Conservation (phyloP, 129 eudicot genomes). For the Smallanthus sonchifolius region DNA sequence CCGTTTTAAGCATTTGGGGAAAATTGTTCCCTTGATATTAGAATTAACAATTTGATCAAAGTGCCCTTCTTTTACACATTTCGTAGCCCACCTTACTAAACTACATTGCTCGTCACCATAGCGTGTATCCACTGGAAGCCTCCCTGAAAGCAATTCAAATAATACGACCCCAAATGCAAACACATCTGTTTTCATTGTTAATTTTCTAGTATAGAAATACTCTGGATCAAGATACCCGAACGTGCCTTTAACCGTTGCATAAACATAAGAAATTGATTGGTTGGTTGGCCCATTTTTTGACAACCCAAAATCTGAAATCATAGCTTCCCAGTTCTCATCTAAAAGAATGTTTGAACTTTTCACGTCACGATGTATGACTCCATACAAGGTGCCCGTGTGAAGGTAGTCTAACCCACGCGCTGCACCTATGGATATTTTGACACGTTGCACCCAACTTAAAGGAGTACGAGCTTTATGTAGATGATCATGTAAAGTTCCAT, state of each 20-base stretch:
- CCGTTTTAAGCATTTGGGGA: not conserved
- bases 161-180: conserved; percentile 24
- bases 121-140: conserved; percentile 16
- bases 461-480: not conserved
- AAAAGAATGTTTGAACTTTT: conserved; percentile 21
- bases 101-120: conserved; percentile 8
- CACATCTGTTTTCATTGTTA: conserved; percentile 25
- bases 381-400: not conserved
- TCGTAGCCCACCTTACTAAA: conserved; percentile 23
- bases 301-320: conserved; percentile 21
- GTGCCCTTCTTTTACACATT: conserved; percentile 11
- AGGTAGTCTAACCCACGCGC: conserved; percentile 13
- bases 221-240: conserved; percentile 28
- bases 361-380: conserved; percentile 15
- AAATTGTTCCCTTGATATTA: conserved; percentile 9
- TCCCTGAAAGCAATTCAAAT: conserved; percentile 22
- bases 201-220: not conserved
- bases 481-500: conserved; percentile 4
- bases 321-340: conserved; percentile 6
- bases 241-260: conserved; percentile 19
- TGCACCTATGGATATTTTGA: not conserved
- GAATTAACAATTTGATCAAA: conserved; percentile 14
- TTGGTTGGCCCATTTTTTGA: not conserved
- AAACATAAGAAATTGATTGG: not conserved
- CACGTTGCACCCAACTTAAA: conserved; percentile 4